phyloP scores from a whole-genome alignment of 2,329 filamentous ascomycete genomes.

The Pseudopyricularia cyperi region DNA sequence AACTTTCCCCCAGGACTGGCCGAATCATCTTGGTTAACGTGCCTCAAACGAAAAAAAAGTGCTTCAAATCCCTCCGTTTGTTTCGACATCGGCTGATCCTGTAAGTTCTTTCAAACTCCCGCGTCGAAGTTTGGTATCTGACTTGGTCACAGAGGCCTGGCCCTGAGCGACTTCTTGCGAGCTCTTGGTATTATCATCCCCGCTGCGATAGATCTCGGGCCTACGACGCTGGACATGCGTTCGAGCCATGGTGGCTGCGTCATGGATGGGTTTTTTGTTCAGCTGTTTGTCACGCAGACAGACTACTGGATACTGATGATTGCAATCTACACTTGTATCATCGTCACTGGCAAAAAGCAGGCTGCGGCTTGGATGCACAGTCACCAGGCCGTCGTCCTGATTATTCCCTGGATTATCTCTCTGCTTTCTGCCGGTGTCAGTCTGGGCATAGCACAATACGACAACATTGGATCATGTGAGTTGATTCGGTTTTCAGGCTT shows the following conservation, averaged over 20 bases:
- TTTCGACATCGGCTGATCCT: conserved; percentile 27
- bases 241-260: conserved; percentile 19
- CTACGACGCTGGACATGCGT: conserved; percentile 15
- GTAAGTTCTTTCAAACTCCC: neutral
- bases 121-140: neutral
- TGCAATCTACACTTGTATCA: conserved; percentile 25
- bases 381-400: conserved; percentile 18
- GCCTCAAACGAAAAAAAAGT: conserved; percentile 10
- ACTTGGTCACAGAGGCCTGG: conserved; percentile 15
- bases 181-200: conserved; percentile 25
- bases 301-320: conserved; percentile 30
- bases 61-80: conserved; percentile 21
- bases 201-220: conserved; percentile 19
- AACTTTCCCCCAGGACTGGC: neutral
- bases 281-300: conserved; percentile 28
- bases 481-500: neutral
- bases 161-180: conserved; percentile 25
- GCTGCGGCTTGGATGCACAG: conserved; percentile 22
- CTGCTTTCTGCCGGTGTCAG: conserved; percentile 20
- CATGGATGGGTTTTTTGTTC: conserved; percentile 27
- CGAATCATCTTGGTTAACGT: too few species aligned
- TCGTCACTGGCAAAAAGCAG: conserved; percentile 22
- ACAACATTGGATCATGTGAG: conserved; percentile 16
- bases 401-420: conserved; percentile 22
- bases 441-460: conserved; percentile 15